A percentile compares a stretch with the other conserved stretches of the same genome.
phyloP scores from a whole-genome alignment of 495 filamentous ascomycete genomes.

The Evernia prunastri region DNA sequence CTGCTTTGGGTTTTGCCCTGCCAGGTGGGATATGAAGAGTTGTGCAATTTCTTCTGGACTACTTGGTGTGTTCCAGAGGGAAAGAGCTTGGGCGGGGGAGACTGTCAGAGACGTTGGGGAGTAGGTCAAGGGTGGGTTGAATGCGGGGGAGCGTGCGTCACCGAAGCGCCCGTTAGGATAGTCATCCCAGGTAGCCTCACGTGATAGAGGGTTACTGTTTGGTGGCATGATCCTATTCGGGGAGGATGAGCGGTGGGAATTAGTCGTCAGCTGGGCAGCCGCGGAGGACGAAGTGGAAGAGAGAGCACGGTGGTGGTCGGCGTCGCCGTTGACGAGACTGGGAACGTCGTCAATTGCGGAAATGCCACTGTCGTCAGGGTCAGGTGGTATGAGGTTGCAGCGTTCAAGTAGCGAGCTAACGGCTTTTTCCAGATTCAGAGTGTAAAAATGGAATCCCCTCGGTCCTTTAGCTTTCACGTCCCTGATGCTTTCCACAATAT shows the following conservation, averaged over 20 bases:
- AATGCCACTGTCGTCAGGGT: slow-evolving; percentile 33
- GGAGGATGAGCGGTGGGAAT: slow-evolving; percentile 37
- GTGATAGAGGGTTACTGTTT: slow-evolving; percentile 77
- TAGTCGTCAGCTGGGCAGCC: slow-evolving; percentile 63
- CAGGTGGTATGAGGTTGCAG: slow-evolving; percentile 69
- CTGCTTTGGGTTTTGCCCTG: slow-evolving; percentile 59
- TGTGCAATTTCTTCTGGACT: slow-evolving; percentile 60
- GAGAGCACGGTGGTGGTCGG: slow-evolving; percentile 29
- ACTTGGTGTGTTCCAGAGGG: slow-evolving; percentile 76
- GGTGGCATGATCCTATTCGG: slow-evolving; percentile 49
- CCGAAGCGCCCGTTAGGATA: slow-evolving; percentile 97
- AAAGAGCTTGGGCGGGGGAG: slow-evolving; percentile 64
- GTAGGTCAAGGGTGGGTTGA: slow-evolving; percentile 46
- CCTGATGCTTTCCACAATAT: slow-evolving; percentile 65
- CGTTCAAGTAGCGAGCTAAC: slow-evolving; percentile 88
- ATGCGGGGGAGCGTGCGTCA: slow-evolving; percentile 82
- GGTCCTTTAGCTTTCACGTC: slow-evolving; percentile 50
- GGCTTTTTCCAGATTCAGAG: slow-evolving; percentile 91
- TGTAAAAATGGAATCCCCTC: slow-evolving; percentile 94
- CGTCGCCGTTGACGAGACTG: slow-evolving; percentile 31
- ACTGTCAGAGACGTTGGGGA: slow-evolving; percentile 73
- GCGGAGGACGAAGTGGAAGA: slow-evolving; percentile 38
- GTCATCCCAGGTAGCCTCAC: slow-evolving; percentile 98
- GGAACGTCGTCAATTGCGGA: slow-evolving; percentile 43
- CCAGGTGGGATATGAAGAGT: slow-evolving; percentile 74